These are phyloP conservation scores for Globisporangium irregulare DNA, from an alignment of 352 stramenopile species.

Conservation along the genomic window DNA sequence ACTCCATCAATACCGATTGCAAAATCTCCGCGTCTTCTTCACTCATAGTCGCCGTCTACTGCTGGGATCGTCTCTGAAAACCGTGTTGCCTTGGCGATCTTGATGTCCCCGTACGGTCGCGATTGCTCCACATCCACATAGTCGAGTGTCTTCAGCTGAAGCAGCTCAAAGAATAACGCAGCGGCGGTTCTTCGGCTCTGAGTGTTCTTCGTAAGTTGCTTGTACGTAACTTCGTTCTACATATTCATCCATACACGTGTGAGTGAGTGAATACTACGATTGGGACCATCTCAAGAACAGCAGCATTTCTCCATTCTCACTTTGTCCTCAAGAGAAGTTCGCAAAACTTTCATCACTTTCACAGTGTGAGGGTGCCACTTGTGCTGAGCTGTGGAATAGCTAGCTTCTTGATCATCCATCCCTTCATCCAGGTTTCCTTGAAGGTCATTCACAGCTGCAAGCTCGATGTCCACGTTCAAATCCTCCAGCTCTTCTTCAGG, in stretches of 20 bases:
- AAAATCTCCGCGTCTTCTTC: constrained; percentile 1
- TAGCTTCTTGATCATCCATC: constrained; percentile 29
- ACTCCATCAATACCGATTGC: constrained; percentile 1
- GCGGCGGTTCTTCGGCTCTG: constrained; percentile 87
- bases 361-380: constrained; percentile 98
- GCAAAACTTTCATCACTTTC: constrained; percentile 92
- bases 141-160: constrained; percentile 98
- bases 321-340: constrained; percentile 72
- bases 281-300: constrained; percentile 3
- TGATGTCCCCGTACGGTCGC: constrained; percentile 93
- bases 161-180: constrained; percentile 95
- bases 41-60: constrained; percentile 50
- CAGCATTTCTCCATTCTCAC: constrained; percentile 14
- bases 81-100: constrained; percentile 66
- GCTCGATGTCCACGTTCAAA: constrained; percentile 76
- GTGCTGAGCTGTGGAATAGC: constrained; percentile 66
- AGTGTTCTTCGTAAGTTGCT: constrained; percentile 81
- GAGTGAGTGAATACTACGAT: not conserved
- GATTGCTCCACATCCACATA: constrained; percentile 95
- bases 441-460: constrained; percentile 76
- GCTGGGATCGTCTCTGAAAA: constrained; percentile 80
- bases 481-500: constrained; percentile 51
- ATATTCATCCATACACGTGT: not conserved
- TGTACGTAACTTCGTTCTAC: constrained; percentile 77
- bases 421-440: constrained; percentile 55